A percentile compares a stretch with the other conserved stretches of the same genome.
phyloP scores from a whole-genome alignment of 148 eudicot genomes.

The Cornus kousa region DNA sequence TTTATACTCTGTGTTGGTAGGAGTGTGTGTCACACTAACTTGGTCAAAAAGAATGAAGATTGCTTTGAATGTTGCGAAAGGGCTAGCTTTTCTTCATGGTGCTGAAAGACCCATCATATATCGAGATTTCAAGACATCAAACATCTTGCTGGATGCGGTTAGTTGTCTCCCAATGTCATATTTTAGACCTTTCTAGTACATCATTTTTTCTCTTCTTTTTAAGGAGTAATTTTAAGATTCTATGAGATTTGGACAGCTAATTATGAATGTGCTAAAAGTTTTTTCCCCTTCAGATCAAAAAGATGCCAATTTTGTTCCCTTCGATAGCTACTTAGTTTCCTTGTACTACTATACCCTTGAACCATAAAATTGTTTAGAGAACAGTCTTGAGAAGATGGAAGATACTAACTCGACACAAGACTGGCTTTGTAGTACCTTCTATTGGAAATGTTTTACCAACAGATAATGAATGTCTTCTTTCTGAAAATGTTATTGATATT shows the following conservation, averaged over 20 bases:
- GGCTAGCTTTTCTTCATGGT: constrained; percentile 81
- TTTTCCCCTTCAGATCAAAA: not conserved
- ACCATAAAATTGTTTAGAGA: no score
- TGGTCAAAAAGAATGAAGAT: constrained; percentile 80
- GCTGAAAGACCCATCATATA: constrained; percentile 70
- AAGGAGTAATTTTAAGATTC: not conserved
- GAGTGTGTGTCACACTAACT: constrained; percentile 65
- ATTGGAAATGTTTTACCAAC: not conserved
- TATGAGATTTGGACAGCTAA: not conserved
- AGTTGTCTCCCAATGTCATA: constrained; percentile 17
- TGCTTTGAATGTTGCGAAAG: constrained; percentile 84
- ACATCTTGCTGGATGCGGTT: constrained; percentile 77
- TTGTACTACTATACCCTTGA: no score
- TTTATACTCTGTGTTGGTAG: constrained; percentile 29
- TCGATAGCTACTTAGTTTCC: not conserved
- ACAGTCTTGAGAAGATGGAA: no score
- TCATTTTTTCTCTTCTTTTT: no score
- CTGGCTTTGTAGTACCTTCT: not conserved
- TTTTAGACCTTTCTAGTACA: not conserved
- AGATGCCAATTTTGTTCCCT: not conserved
- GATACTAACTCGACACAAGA: not conserved
- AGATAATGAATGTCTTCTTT: not conserved
- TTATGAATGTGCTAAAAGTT: no score
- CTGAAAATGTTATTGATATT: not conserved
- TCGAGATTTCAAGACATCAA: constrained; percentile 87